phyloP scores from a whole-genome alignment of 495 filamentous ascomycete genomes.

The Annulohypoxylon bovei region DNA sequence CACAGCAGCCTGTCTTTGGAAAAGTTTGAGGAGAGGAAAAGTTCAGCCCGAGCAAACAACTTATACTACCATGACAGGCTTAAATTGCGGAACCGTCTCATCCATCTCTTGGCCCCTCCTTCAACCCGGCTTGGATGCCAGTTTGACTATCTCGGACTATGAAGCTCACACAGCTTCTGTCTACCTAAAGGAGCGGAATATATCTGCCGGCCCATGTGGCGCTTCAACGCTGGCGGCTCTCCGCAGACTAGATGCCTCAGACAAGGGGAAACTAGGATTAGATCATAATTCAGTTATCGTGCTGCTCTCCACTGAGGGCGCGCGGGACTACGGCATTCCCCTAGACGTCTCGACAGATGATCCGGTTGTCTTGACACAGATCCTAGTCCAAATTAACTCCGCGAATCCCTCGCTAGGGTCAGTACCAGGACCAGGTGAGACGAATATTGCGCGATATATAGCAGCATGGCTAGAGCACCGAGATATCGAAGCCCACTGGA shows the following conservation, averaged over 20 bases:
- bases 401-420: not conserved
- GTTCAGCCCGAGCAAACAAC: not conserved
- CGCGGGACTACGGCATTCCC: not conserved
- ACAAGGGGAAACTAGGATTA: not conserved
- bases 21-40: not conserved
- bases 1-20: constrained; percentile 5
- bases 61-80: not conserved
- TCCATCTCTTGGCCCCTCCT: constrained; percentile 5
- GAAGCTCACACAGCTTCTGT: not conserved
- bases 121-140: not conserved
- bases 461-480: constrained; percentile 4
- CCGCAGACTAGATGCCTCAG: not conserved
- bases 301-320: not conserved
- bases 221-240: not conserved
- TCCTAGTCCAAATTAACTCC: not conserved
- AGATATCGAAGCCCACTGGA: constrained; percentile 3
- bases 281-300: constrained; percentile 1
- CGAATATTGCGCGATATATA: not conserved
- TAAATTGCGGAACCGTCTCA: constrained; percentile 4
- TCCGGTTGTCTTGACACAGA: not conserved
- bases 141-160: not conserved
- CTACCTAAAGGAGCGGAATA: not conserved
- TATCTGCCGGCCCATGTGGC: not conserved
- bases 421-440: not conserved
- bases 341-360: not conserved